Base-by-base conservation (phyloP, 2,329 filamentous ascomycete species). In the Cladosporium sp. region DNA sequence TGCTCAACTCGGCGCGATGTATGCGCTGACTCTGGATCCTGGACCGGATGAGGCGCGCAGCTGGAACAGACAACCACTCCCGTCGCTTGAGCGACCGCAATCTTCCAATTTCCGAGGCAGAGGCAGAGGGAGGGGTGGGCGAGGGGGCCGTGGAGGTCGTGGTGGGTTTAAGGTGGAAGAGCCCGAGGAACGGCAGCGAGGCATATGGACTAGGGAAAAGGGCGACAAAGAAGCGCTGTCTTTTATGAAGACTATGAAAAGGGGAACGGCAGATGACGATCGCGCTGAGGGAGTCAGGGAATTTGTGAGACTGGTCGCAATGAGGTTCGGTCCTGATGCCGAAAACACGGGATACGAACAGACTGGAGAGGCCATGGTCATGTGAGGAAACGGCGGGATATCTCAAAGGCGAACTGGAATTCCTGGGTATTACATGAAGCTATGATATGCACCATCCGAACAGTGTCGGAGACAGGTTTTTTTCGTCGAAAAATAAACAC, bases 261-360 rank as follows among this genome's bases (percentile, higher is more conserved):
- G 73, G 7, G 75, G 72, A 21, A 70, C 68, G 21, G 71, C 71
- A 6, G 75, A 72, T 1, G 72, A 73, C 18, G 72, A 74, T 53
- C 73, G 76, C 64, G 73, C 76, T 31, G 78, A 80, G 37, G 80
- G 76, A 1, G 74, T 83, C 71, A 70, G 68, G 5, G 79, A 81
- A 56, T 82, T 82, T 69, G 76, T 78, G 21, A 76, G 80, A 65
- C 65, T 83, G 63, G 76, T 83, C 63, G 77, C 74, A 55, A 71
- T 83, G 68, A 79, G 78, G 37, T 76, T 60, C 59, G 63, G 63
- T 18, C 7, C n/a, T 29, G 55, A 53, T 23, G 37, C 52, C 18
- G 46, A 46, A 23, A n/a, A 23, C 1, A 31, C 6, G 23, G 16
- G 28, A 26, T 7, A 57, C 37, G 33, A 44, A 7, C 49, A 49